Evolutionary conservation across 2,329 filamentous ascomycete genomes (phyloP).

Genomic region (Talaromyces sp.): DNA sequence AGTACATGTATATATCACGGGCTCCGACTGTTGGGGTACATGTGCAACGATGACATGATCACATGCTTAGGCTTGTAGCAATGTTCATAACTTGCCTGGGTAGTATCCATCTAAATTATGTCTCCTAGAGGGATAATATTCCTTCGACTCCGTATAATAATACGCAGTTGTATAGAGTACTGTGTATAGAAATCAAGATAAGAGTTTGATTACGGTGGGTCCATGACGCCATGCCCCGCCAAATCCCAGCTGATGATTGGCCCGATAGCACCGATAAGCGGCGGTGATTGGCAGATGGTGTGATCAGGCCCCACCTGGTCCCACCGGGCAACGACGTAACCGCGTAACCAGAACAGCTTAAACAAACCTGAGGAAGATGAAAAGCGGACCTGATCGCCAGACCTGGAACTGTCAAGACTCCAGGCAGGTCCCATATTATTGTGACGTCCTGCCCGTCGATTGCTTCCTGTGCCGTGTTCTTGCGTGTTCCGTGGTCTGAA

Average conservation of each 20-base stretch:
- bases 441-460: neutral
- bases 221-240: neutral
- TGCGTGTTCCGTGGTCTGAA: neutral
- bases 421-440: neutral
- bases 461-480: neutral
- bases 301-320: neutral
- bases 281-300: neutral
- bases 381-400: conserved; percentile 8
- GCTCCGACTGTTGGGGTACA: too few relatives aligned
- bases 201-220: neutral
- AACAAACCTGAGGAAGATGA: neutral
- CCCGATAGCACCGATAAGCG: neutral
- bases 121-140: neutral
- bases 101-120: neutral
- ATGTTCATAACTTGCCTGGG: neutral
- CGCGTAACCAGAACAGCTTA: neutral
- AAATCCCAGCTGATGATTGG: neutral
- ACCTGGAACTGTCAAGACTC: neutral
- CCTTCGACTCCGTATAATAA: neutral
- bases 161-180: too few relatives aligned
- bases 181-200: too few relatives aligned
- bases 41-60: neutral
- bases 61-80: neutral
- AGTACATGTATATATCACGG: too few relatives aligned
- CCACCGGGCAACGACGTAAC: neutral